Base-by-base conservation (phyloP, 768 basidiomycete genomes). In the Mycena latifolia region DNA sequence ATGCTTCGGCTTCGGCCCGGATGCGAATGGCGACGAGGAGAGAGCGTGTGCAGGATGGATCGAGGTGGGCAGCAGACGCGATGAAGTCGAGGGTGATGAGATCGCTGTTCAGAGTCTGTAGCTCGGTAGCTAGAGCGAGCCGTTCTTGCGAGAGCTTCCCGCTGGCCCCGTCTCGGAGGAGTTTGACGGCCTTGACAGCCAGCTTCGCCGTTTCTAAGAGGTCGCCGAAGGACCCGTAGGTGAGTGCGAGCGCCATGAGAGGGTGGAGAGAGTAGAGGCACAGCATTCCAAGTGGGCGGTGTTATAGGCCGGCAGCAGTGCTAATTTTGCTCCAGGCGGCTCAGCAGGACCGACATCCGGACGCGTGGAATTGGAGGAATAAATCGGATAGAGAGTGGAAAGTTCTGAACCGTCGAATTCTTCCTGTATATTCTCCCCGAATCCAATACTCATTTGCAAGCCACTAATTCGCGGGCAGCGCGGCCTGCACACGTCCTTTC, bases 181-280 rank as follows among this genome's bases (percentile, higher is more conserved):
- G n/a, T 11, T 20, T 33, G 33, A 54, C 52, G 24, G 39, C 20
- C 27, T 54, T 54, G 24, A 54, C 52, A 22, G 35, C 52, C 11
- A 54, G 52, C 18, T 35, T 54, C 6, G 52, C 52, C 3, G 52
- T 54, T 15, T 54, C 52, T 1, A 54, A 3, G 52, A 54, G 22
- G 24, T 54, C 52, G 10, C 52, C 52, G 15, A 54, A 54, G n/a
- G 52, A 54, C 22, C 52, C 52, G 22, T 54, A 54, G 14, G 52
- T 25, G 22, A 54, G 35, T 6, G 31, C 31, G 31, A 33, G 11
- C 5, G 31, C 5, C 31, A 33, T 33, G n/a, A n/a, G n/a, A n/a
- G n/a, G n/a, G n/a, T n/a, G n/a, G n/a, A n/a, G n/a, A n/a, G n/a
- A n/a, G n/a, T n/a, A n/a, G n/a, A n/a, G n/a, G n/a, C n/a, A n/a